These are phyloP conservation scores for Exophiala calicioides DNA, from an alignment of 2,329 filamentous ascomycete species.

Conservation along the genomic window DNA sequence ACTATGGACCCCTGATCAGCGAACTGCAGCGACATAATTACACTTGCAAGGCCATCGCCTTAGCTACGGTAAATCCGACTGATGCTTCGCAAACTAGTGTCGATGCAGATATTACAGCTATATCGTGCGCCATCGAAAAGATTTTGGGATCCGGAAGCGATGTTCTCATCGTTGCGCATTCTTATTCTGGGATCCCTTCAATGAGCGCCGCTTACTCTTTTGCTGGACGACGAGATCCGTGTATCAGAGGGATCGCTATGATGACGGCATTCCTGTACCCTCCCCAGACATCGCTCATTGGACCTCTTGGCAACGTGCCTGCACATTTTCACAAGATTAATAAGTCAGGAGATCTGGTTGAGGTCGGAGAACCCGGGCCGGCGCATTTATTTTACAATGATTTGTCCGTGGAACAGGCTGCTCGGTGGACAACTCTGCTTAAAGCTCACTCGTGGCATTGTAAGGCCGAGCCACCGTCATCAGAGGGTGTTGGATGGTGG, in stretches of 20 bases:
- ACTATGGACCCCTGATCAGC: constrained; percentile 32
- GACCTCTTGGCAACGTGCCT: not conserved
- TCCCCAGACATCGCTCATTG: constrained; percentile 5
- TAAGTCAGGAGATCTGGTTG: not conserved
- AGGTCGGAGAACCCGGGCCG: constrained; percentile 10
- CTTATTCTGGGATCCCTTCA: constrained; percentile 25
- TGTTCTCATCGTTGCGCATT: constrained; percentile 23
- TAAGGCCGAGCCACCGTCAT: not conserved
- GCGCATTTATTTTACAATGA: constrained; percentile 13
- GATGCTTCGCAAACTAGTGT: constrained; percentile 24
- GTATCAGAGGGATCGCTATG: constrained; percentile 3
- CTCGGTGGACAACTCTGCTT: constrained; percentile 1
- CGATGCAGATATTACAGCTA: constrained; percentile 7
- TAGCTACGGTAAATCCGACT: constrained; percentile 26
- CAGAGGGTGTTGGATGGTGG: constrained; percentile 8
- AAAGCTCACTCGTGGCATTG: constrained; percentile 11
- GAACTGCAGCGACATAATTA: constrained; percentile 36
- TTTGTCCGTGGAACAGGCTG: constrained; percentile 5
- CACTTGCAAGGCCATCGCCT: not conserved
- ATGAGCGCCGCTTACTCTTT: constrained; percentile 19
- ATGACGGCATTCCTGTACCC: constrained; percentile 13
- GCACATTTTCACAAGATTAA: constrained; percentile 2
- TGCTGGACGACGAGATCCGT: not conserved
- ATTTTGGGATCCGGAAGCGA: constrained; percentile 20
- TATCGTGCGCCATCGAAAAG: constrained; percentile 15